Conservation (phyloP, 2,329 filamentous ascomycete genomes). For the Dothistroma pini region DNA sequence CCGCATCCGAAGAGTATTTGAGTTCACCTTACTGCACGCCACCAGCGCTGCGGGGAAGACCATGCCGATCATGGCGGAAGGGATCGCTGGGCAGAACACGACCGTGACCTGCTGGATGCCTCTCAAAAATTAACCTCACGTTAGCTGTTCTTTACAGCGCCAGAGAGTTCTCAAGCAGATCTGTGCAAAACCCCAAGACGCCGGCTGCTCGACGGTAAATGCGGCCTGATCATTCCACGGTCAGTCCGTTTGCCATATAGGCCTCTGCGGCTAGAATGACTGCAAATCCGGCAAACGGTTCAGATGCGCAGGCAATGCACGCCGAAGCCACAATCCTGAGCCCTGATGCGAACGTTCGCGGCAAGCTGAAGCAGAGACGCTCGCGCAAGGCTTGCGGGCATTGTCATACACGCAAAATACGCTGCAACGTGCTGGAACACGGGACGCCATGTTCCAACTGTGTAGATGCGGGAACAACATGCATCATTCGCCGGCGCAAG, state of each 20-base stretch:
- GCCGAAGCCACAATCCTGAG: conserved; percentile 8
- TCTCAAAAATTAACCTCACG: neutral
- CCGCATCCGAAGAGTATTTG: neutral
- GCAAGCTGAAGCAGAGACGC: conserved; percentile 23
- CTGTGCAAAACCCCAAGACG: neutral
- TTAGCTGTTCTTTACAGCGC: neutral
- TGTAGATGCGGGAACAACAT: conserved; percentile 19
- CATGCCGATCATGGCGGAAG: neutral
- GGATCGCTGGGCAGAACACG: neutral
- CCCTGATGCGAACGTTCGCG: conserved; percentile 10
- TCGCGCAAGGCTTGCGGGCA: conserved; percentile 22
- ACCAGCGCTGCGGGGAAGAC: neutral
- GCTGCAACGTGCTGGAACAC: conserved; percentile 22
- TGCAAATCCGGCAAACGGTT: neutral
- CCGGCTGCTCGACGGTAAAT: conserved; percentile 5
- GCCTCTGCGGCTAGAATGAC: neutral
- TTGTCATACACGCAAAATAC: conserved; percentile 23
- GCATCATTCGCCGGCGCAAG: conserved; percentile 21
- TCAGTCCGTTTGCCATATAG: conserved; percentile 1
- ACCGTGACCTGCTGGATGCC: neutral
- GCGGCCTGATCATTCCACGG: conserved; percentile 3
- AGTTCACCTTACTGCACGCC: neutral
- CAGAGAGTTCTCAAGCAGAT: neutral
- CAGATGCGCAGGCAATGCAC: neutral
- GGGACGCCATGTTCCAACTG: conserved; percentile 25